phyloP scores from a whole-genome alignment of 345 rosid species.

The Capsella bursapastoris region DNA sequence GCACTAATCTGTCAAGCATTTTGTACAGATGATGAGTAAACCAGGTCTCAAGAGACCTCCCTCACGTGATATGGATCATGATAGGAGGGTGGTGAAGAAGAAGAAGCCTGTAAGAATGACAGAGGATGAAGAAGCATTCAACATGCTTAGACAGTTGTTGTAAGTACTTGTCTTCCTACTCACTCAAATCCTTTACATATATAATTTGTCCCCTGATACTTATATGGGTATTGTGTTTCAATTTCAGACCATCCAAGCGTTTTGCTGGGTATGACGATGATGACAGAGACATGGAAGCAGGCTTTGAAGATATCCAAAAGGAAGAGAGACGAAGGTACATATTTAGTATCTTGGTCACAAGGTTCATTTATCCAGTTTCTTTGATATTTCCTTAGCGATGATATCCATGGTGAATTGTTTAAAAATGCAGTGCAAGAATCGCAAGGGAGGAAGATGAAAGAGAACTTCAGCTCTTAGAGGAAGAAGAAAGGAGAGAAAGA shows the following conservation, averaged over 20 bases:
- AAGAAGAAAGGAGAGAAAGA: slow-evolving; percentile 68
- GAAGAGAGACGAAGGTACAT: slow-evolving; percentile 85
- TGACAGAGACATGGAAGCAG: slow-evolving; percentile 84
- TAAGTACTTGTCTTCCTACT: slow-evolving; percentile 44
- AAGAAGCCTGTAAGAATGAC: slow-evolving; percentile 54
- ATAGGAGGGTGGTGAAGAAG: slow-evolving; percentile 58
- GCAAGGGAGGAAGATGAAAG: slow-evolving; percentile 77
- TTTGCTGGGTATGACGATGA: slow-evolving; percentile 53
- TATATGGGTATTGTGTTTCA: background rate
- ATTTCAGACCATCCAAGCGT: slow-evolving; percentile 21
- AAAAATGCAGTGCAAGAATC: slow-evolving; percentile 60
- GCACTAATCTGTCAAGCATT: slow-evolving; percentile 8
- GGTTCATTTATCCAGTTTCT: background rate
- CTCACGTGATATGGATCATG: slow-evolving; percentile 45
- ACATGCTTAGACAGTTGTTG: slow-evolving; percentile 64
- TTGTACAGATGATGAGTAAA: slow-evolving; percentile 53
- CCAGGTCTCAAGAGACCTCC: slow-evolving; percentile 53
- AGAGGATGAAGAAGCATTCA: slow-evolving; percentile 55
- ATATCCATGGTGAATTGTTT: background rate
- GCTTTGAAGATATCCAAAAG: slow-evolving; percentile 69
- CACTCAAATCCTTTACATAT: background rate
- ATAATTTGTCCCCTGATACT: background rate
- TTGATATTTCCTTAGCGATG: background rate
- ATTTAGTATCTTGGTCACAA: slow-evolving; percentile 9
- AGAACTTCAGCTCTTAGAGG: slow-evolving; percentile 57